Evolutionary conservation across 2,329 filamentous ascomycete genomes (phyloP).

Genomic region (Fusarium sp.): DNA sequence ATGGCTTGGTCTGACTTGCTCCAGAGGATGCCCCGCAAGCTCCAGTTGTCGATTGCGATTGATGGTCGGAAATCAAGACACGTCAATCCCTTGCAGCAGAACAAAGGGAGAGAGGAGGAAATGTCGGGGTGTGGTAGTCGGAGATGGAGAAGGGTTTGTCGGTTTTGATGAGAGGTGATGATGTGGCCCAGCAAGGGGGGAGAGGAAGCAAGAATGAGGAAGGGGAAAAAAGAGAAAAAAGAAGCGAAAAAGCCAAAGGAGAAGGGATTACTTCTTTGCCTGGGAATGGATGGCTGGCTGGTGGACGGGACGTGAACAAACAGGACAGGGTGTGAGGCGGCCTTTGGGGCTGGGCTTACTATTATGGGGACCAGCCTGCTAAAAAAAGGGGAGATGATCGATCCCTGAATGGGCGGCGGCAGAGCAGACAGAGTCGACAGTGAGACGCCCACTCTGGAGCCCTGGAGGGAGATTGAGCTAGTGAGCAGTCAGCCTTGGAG

Average conservation of each 20-base stretch:
- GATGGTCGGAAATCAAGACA: conserved; percentile 24
- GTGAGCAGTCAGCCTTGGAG: not conserved
- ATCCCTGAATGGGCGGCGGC: conserved; percentile 4
- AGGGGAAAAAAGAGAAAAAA: conserved; percentile 21
- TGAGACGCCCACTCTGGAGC: not conserved
- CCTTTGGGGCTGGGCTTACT: conserved; percentile 36
- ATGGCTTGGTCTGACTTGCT: conserved; percentile 18
- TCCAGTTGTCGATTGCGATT: conserved; percentile 30
- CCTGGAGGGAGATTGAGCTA: not conserved
- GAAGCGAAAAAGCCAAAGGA: conserved; percentile 19
- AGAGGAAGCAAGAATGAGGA: conserved; percentile 20
- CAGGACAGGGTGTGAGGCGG: conserved; percentile 35
- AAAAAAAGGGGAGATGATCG: conserved; percentile 16
- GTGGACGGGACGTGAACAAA: conserved; percentile 11
- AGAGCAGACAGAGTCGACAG: not conserved
- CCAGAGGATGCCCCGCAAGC: conserved; percentile 40
- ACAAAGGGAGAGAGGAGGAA: not conserved
- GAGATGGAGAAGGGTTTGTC: conserved; percentile 17
- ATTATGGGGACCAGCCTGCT: conserved; percentile 14
- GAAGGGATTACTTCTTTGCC: conserved; percentile 35
- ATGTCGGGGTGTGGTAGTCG: not conserved
- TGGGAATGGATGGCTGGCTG: not conserved
- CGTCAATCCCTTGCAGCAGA: conserved; percentile 30
- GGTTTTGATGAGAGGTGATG: conserved; percentile 20
- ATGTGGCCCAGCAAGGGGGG: conserved; percentile 2